Evolutionary conservation across 2,329 filamentous ascomycete genomes (phyloP), one percentile per base, ranked within the genome.

Genomic region (Achaetomium macrosporum): DNA sequence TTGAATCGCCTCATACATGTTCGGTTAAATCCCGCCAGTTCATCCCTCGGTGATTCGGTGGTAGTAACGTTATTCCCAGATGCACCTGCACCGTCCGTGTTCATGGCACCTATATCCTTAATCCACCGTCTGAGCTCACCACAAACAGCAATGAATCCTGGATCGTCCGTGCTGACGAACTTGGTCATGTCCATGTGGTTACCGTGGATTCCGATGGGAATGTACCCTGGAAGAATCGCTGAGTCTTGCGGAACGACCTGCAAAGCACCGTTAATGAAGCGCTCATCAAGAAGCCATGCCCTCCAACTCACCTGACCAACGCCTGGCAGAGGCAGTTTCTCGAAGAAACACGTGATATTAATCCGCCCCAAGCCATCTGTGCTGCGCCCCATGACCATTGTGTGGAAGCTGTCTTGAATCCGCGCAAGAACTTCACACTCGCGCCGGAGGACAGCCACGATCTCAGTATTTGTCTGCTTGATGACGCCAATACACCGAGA

Each of bases 181-280:
- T 53, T 62, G 19, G 59, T 48, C 60, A 65, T 64, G 49, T 62
- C 59, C 49, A 53, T 60, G 40, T 66, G 60, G 53, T 65, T 63
- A 31, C 50, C 42, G 36, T 44, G 59, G 20, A 69, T 65, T 0
- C 61, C 56, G 15, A 69, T 65, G 10, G 63, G 50, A 36, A 58
- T 62, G 25, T 68, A 68, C n/a, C 63, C 64, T 7, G 63, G 53
- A 4, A 68, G 54, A 29, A 59, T 66, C 2, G 63, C 63, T 12
- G 67, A 64, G 13, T 65, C 48, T 36, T 57, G 47, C 20, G 63
- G 59, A n/a, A 70, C 64, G 10, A 69, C 64, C 63, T 60, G 35
- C 19, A 4, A 17, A 37, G 8, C 16, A n/a, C 25, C 16, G 39
- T 45, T 3, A 30, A 36, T 16, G 15, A 37, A 42, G n/a, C 13